Evolutionary conservation across 73 alveolate genomes (phyloP).

Genomic region (Symbiodinium natans): DNA sequence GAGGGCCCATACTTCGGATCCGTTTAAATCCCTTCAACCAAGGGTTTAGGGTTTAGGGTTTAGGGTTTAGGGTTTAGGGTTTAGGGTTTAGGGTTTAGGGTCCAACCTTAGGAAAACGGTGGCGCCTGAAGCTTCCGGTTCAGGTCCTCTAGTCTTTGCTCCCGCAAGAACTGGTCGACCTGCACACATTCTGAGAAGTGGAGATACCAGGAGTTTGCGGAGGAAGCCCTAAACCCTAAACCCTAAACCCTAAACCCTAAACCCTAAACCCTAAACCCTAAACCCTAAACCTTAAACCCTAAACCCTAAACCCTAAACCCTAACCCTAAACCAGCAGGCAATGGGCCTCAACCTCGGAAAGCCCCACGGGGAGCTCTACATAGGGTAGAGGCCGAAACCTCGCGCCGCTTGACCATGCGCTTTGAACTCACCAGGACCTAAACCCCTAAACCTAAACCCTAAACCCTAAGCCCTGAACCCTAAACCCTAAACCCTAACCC

Average conservation of each 20-base stretch:
- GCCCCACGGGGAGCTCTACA: slow-evolving; percentile 78
- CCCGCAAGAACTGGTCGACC: slow-evolving; percentile 82
- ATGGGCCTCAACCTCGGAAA: slow-evolving; percentile 33
- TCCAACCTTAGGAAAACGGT: not conserved
- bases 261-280: no score
- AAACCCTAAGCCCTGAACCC: no score
- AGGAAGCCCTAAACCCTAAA: no score
- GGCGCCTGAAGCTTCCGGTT: slow-evolving; percentile 71
- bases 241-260: no score
- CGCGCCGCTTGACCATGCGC: not conserved
- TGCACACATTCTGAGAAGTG: not conserved
- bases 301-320: no score
- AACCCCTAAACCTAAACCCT: no score
- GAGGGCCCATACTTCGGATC: not conserved
- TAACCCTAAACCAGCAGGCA: no score
- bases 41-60: no score
- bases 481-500: no score
- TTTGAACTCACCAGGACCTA: not conserved
- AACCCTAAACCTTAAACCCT: no score
- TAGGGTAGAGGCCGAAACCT: slow-evolving; percentile 80
- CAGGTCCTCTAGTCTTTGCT: slow-evolving; percentile 68
- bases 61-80: no score
- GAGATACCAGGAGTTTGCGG: not conserved
- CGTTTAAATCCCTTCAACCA: not conserved
- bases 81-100: not conserved